phyloP scores from a whole-genome alignment of 2,329 filamentous ascomycete species.

The Exophiala oligosperma region DNA sequence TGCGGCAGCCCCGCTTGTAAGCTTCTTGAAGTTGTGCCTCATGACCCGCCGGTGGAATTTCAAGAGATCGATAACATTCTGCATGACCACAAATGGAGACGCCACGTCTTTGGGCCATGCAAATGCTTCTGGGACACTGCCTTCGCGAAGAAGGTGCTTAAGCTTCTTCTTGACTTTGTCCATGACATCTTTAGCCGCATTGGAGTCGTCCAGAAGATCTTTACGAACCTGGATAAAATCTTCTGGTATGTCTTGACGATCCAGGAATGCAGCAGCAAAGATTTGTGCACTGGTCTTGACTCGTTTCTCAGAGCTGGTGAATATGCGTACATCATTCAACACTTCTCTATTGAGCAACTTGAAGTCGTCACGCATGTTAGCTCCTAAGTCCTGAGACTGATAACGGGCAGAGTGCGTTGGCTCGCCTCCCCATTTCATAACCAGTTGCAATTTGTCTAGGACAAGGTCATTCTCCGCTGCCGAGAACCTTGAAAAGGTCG shows the following conservation, averaged over 20 bases:
- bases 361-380: constrained; percentile 94
- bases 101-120: constrained; percentile 96
- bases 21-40: constrained; percentile 85
- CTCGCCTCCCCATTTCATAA: constrained; percentile 99
- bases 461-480: constrained; percentile 90
- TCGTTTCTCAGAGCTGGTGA: constrained; percentile 90
- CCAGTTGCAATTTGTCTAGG: constrained; percentile 92
- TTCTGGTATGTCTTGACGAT: constrained; percentile 78
- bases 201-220: constrained; percentile 93
- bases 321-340: constrained; percentile 88
- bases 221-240: constrained; percentile 91
- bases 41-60: constrained; percentile 95
- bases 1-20: constrained; percentile 65
- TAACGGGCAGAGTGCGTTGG: constrained; percentile 96
- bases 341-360: constrained; percentile 90
- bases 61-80: constrained; percentile 91
- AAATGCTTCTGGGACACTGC: constrained; percentile 92
- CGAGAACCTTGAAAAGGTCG: constrained; percentile 91
- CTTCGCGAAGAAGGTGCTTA: constrained; percentile 85
- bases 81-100: constrained; percentile 89
- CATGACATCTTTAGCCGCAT: constrained; percentile 98
- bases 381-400: constrained; percentile 89
- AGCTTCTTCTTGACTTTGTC: constrained; percentile 99
- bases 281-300: constrained; percentile 95
- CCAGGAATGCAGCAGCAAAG: constrained; percentile 85